Base-by-base conservation (phyloP, 2,329 filamentous ascomycete genomes). In the Dothideomycetidae sp. region DNA sequence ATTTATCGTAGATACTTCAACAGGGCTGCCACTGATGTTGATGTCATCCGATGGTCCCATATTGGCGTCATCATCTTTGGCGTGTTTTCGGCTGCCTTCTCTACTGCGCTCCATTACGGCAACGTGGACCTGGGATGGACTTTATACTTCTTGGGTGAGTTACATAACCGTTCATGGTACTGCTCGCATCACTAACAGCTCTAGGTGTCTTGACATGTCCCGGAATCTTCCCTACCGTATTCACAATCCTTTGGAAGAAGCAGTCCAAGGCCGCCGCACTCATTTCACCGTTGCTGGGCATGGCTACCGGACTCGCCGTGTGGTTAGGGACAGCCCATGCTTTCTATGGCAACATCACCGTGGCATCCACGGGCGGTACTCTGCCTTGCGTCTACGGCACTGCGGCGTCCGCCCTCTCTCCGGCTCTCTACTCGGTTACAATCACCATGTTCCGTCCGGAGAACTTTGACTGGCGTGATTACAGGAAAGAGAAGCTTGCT, bases 1-100 rank as follows among this genome's bases (percentile, higher is more conserved):
- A 46, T 68, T n/a, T 70, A 63, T 50, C 59, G 62, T 33, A 67
- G 62, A 3, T 69, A 70, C 42, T 54, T 68, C 52, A 62, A 68
- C 40, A 62, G 63, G 0, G 48, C 52, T 5, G 64, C 64, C 0
- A 57, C 55, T 1, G 63, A 67, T 45, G 53, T 54, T 21, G 53
- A 55, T 21, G 53, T 62, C 1, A 50, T 69, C 2, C 48, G 52
- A 11, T 59, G 64, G 17, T 67, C 64, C 31, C 66, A 69, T 41
- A 42, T 60, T n/a, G 59, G 58, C 1, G 64, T 69, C 0, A 52
- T 67, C 1, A 54, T 63, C n/a, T 61, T 67, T 34, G 63, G 58
- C 2, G 46, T 58, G 4, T 67, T 68, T 45, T 67, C 68, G 46
- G 59, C 64, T 0, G 64, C 55, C 0, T 58, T 69, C 28, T 60